phyloP scores from a whole-genome alignment of 2,329 filamentous ascomycete species.

The Penicillium capsulatum region DNA sequence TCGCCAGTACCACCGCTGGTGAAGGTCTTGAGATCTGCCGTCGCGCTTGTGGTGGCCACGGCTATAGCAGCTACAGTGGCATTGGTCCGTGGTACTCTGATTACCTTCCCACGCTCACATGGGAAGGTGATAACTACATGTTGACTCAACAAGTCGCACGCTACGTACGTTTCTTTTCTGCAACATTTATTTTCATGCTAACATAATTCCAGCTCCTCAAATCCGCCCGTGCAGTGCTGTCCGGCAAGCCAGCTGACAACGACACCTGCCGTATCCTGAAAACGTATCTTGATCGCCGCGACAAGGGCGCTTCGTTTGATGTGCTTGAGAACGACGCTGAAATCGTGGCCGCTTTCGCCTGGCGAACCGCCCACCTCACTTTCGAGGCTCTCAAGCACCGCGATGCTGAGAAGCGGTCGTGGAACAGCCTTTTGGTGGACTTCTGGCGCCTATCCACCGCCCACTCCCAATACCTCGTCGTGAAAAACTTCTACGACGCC shows the following conservation, averaged over 20 bases:
- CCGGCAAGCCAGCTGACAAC: constrained; percentile 60
- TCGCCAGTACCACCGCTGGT: constrained; percentile 66
- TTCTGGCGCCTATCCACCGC: constrained; percentile 73
- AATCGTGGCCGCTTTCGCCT: constrained; percentile 69
- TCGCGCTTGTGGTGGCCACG: constrained; percentile 71
- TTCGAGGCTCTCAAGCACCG: constrained; percentile 72
- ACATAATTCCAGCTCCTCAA: constrained; percentile 56
- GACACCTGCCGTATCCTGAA: constrained; percentile 65
- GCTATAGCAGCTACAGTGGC: constrained; percentile 71
- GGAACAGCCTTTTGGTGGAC: constrained; percentile 73
- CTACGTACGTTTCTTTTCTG: constrained; percentile 48
- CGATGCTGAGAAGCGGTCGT: constrained; percentile 69
- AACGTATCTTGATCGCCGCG: constrained; percentile 60
- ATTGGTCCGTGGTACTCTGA: constrained; percentile 72
- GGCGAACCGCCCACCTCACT: constrained; percentile 69
- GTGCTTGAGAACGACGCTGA: constrained; percentile 66
- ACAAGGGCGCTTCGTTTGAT: constrained; percentile 70
- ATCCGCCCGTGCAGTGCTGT: constrained; percentile 66
- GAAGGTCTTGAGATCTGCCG: constrained; percentile 72
- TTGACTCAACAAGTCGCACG: constrained; percentile 73
- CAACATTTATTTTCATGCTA: constrained; percentile 1
- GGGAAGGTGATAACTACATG: constrained; percentile 82
- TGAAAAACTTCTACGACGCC: constrained; percentile 72
- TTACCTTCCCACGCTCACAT: constrained; percentile 66
- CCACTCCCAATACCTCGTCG: constrained; percentile 71